Evolutionary conservation across 306 rosid species (phyloP).

Genomic region (Sindora glabra): DNA sequence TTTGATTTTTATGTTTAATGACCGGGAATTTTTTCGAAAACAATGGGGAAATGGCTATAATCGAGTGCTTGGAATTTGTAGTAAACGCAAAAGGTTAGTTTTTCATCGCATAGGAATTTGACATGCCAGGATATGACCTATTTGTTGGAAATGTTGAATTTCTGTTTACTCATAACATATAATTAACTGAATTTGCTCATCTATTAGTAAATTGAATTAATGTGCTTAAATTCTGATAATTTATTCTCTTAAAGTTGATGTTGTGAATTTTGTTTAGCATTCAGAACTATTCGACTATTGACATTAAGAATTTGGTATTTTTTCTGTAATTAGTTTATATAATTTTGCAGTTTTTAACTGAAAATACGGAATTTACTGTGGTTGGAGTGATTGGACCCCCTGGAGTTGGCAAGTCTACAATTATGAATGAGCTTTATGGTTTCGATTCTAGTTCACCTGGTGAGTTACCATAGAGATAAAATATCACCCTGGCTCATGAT

Average conservation of each 20-base stretch:
- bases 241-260: too few species aligned
- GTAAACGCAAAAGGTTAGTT: not conserved
- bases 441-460: conserved; percentile 75
- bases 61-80: not conserved
- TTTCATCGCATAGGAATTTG: not conserved
- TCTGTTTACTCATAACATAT: not conserved
- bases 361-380: conserved; percentile 74
- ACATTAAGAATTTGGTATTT: too few species aligned
- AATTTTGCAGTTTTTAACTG: conserved; percentile 70
- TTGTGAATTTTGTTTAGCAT: too few species aligned
- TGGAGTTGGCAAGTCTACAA: conserved; percentile 81
- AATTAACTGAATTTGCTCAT: too few species aligned
- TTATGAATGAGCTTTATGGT: conserved; percentile 84
- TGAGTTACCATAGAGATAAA: conserved; percentile 6
- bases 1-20: not conserved
- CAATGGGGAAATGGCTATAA: not conserved
- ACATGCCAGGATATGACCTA: too few species aligned
- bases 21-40: not conserved
- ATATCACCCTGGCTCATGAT: not conserved
- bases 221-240: too few species aligned
- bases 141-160: not conserved
- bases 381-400: conserved; percentile 86
- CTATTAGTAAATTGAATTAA: too few species aligned
- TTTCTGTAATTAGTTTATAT: not conserved
- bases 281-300: too few species aligned